Evolutionary conservation across 345 rosid species (phyloP), one percentile per base, ranked within the genome.

Genomic region (Euphorbia tirucalli): DNA sequence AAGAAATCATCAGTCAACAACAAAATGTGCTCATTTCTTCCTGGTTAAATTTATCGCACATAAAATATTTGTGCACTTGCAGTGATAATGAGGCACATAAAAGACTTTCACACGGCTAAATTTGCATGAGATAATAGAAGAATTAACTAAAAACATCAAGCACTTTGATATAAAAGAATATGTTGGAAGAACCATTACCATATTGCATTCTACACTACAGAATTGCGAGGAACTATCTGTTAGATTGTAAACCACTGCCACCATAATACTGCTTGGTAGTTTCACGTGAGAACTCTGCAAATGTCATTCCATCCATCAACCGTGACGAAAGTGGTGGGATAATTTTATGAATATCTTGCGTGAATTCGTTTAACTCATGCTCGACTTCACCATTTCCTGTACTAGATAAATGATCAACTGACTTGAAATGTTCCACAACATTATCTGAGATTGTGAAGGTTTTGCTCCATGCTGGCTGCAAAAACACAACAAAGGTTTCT

Each of bases 231-330:
- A 64, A 54, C 78, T 80, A 87, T 71, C 73, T 83, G 72, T 83
- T 90, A 71, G 96, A 82, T 56, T 94, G 97, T 75, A 92, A 86
- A 49, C 98, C 98, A 18, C 80, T 83, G 70, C 86, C 90, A 68
- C 98, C 95, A 69, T 86, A 94, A 71, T 94, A 94, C 74, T 85
- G 97, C 84, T 84, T 87, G 25, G 96, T 90, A 15, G 97, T 94
- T 74, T 85, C 87, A 1, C 81, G 85, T n/a, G 98, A 77, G 82
- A 92, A 92, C 78, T 92, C 92, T 3, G 95, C 89, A 85, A 94
- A 92, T 43, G 93, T 85, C 97, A 92, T 90, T 65, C 96, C 97
- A 77, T 88, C 96, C 75, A 87, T 92, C 71, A 90, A 61, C 65
- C 97, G 88, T 28, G 78, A 88, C 15, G 80, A 75, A 69, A 90